phyloP scores from a whole-genome alignment of 345 rosid species.

The Gynandropsis gynandra region DNA sequence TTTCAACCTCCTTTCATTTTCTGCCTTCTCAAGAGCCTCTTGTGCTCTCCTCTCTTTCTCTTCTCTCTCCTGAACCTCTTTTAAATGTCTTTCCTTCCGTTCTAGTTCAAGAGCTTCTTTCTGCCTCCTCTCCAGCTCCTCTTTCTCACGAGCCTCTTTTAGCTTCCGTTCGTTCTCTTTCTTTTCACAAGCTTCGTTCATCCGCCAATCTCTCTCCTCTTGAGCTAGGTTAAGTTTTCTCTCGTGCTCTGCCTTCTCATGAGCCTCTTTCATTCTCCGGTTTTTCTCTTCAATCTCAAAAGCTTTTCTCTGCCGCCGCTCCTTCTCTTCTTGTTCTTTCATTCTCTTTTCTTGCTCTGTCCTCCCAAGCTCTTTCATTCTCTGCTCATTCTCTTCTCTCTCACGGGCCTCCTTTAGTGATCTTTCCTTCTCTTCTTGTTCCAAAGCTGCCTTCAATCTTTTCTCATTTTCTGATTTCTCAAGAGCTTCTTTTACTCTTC shows the following conservation, averaged over 20 bases:
- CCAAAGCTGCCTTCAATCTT: constrained; percentile 26
- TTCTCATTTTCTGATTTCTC: constrained; percentile 30
- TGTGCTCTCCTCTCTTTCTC: constrained; percentile 39
- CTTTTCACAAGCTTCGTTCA: constrained; percentile 25
- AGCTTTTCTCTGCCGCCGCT: constrained; percentile 32
- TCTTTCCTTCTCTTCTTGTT: constrained; percentile 28
- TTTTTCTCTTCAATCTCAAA: constrained; percentile 33
- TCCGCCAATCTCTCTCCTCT: constrained; percentile 33
- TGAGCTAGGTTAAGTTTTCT: constrained; percentile 29
- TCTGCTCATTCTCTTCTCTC: constrained; percentile 33
- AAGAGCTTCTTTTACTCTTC: constrained; percentile 23
- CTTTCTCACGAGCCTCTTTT: constrained; percentile 33
- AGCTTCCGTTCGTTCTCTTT: constrained; percentile 32
- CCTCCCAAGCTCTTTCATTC: constrained; percentile 25
- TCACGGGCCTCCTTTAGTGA: constrained; percentile 22
- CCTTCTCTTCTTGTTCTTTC: constrained; percentile 32
- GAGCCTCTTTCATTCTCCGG: constrained; percentile 35
- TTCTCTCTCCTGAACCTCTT: constrained; percentile 35
- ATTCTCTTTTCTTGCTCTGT: constrained; percentile 31
- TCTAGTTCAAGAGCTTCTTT: constrained; percentile 37
- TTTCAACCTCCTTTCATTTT: constrained; percentile 27
- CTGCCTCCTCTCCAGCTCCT: constrained; percentile 34
- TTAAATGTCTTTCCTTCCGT: constrained; percentile 39
- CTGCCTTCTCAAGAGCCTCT: constrained; percentile 34
- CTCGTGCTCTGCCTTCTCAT: constrained; percentile 32